Evolutionary conservation across 2,329 filamentous ascomycete species (phyloP).

Genomic region (Ceratocystis cubensis): DNA sequence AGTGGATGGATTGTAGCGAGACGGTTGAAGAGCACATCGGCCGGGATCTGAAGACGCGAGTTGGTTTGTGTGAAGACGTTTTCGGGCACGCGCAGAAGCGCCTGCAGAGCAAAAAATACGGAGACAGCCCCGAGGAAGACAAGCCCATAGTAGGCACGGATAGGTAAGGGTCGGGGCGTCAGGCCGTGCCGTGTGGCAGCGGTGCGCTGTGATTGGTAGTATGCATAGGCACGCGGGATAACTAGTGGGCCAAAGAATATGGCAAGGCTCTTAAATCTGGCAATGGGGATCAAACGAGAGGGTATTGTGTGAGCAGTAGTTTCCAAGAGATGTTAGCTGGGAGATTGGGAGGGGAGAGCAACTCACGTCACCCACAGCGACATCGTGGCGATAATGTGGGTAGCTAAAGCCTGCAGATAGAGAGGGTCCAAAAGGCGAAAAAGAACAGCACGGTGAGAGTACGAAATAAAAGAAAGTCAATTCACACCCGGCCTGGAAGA

Average conservation of each 20-base stretch:
- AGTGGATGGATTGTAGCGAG: slow-evolving; percentile 49
- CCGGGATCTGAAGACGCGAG: slow-evolving; percentile 75
- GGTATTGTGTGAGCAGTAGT: not conserved
- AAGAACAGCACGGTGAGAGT: not conserved
- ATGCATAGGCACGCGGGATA: slow-evolving; percentile 51
- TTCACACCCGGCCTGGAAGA: not conserved
- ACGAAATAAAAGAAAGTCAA: not conserved
- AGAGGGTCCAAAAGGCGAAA: not conserved
- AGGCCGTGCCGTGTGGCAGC: slow-evolving; percentile 33
- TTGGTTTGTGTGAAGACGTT: slow-evolving; percentile 71
- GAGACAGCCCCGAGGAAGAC: slow-evolving; percentile 43
- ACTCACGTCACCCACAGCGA: slow-evolving; percentile 20
- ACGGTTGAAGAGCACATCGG: slow-evolving; percentile 70
- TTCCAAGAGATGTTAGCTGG: not conserved
- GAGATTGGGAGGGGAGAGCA: not conserved
- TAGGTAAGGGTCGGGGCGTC: slow-evolving; percentile 41
- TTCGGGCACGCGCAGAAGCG: slow-evolving; percentile 57
- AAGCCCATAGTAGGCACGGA: slow-evolving; percentile 43
- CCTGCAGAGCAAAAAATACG: slow-evolving; percentile 40
- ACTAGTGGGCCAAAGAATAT: slow-evolving; percentile 59
- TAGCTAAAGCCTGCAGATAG: not conserved
- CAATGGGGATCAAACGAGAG: not conserved
- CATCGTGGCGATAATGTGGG: slow-evolving; percentile 14
- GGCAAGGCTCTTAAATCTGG: slow-evolving; percentile 42
- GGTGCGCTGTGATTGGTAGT: slow-evolving; percentile 45